Evolutionary conservation across 2,329 filamentous ascomycete genomes (phyloP), one percentile per base, ranked within the genome.

Genomic region (Aureobasidium pullulans): DNA sequence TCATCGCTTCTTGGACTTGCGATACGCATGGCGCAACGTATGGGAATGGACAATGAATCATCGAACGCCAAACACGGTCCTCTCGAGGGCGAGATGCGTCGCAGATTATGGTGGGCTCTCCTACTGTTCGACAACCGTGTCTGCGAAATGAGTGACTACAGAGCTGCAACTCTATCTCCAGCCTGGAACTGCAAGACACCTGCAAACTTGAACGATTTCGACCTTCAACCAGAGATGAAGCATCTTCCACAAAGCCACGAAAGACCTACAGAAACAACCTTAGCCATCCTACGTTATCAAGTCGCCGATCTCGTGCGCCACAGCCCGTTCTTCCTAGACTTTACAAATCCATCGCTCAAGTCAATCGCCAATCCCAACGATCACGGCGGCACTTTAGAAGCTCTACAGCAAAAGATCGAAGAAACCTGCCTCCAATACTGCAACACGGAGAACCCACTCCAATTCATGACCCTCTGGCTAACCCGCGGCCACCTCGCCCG

Each of bases 101-200:
- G 87, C 52, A 79, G 87, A 39, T 73, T 90, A 1, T 90, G 86
- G 87, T 90, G 86, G 86, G 82, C 84, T 34, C 76, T 91, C 15
- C 78, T 86, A 1, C 76, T 83, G 29, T 86, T 89, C 64, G 88
- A 91, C 69, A 78, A 81, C 61, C 84, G 87, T 23, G 81, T 89
- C 39, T 80, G 84, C 60, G 87, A 90, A 68, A 81, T 89, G 70
- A 80, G 83, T 3, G 81, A 82, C 50, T 82, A 67, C 59, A 75
- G 71, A 61, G 65, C 65, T 9, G 61, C 69, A 1, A 68, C 64
- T 2, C 60, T 80, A 13, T 62, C 63, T 62, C 76, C 77, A 1
- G 74, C 70, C 1, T 80, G 77, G 76, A 73, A 77, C 62, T 77
- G 75, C 58, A 69, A 64, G 13, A 52, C 67, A 10, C 77, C 76